Evolutionary conservation across 2,329 filamentous ascomycete species (phyloP), one percentile per base, ranked within the genome.

Genomic region (Aspergillus tubingensis): DNA sequence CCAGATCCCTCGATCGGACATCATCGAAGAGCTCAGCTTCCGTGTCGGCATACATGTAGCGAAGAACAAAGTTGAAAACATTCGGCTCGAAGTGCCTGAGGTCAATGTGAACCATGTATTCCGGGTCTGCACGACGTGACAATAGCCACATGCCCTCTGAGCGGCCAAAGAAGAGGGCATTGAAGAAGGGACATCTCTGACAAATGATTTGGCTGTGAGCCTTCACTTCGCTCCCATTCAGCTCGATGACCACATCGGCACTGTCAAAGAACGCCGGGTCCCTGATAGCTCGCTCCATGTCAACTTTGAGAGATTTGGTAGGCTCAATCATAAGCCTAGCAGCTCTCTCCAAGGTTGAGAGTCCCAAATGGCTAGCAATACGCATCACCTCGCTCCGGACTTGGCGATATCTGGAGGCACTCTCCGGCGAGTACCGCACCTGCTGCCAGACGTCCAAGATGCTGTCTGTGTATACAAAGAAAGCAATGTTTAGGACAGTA

Each of bases 181-280:
- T 83, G 65, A 99, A 99, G 82, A 97, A 99, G 0, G 92, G 92
- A 68, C 93, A 97, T 65, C 95, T 84, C 69, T 89, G 88, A 65
- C 92, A 93, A 38, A 97, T 75, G 3, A 98, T 76, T 4, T 88
- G 82, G 65, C 91, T 94, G 70, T 99, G 95, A 1, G 90, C 88
- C 13, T 81, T 79, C 36, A 92, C 78, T 57, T 83, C 79, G 27
- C 88, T 88, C n/a, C 86, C 85, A 21, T 88, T 90, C 10, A 98
- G 82, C 66, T 96, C 88, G 17, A 98, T 80, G 5, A 94, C 73
- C 6, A 92, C 84, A 74, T 99, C 93, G 2, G 87, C 89, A 69
- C 91, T 89, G 6, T 89, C 86, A 64, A 95, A 94, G 72, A 92
- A 96, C 0, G 78, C 75, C 0, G 83, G 77, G 59, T 96, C 88